These are phyloP conservation scores for Mangifera indica DNA, from an alignment of 345 rosid genomes.

Conservation along the genomic window DNA sequence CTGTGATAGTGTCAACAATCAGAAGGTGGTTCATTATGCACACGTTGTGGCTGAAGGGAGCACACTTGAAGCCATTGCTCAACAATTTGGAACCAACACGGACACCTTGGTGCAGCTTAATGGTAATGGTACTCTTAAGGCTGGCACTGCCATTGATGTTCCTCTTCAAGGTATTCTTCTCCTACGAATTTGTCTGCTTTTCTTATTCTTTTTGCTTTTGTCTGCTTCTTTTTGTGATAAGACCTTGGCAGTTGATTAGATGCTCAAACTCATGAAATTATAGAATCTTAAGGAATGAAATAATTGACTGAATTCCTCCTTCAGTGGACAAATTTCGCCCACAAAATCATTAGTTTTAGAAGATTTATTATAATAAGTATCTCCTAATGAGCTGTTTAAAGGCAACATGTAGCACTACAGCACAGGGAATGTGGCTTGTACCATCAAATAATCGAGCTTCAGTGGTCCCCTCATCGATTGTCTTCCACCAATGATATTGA, in stretches of 20 bases:
- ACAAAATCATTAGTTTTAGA: too few species aligned
- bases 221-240: background rate
- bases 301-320: background rate
- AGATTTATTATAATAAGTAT: too few species aligned
- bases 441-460: too few species aligned
- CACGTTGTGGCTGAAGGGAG: slow-evolving; percentile 34
- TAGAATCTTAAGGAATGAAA: background rate
- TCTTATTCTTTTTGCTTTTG: background rate
- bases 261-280: too few species aligned
- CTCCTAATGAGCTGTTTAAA: too few species aligned
- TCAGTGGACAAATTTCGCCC: background rate
- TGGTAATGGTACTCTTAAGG: slow-evolving; percentile 25
- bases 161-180: slow-evolving; percentile 38
- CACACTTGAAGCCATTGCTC: slow-evolving; percentile 33
- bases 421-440: too few species aligned
- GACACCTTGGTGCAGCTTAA: slow-evolving; percentile 28
- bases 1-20: slow-evolving; percentile 34
- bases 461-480: background rate
- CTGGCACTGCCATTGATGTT: slow-evolving; percentile 27
- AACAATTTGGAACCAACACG: slow-evolving; percentile 22
- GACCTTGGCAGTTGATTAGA: background rate
- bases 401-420: background rate
- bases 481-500: background rate
- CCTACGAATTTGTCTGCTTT: background rate
- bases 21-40: slow-evolving; percentile 36